Base-by-base conservation (phyloP, 2,329 filamentous ascomycete species). In the Ophiostoma himal-ulmi region DNA sequence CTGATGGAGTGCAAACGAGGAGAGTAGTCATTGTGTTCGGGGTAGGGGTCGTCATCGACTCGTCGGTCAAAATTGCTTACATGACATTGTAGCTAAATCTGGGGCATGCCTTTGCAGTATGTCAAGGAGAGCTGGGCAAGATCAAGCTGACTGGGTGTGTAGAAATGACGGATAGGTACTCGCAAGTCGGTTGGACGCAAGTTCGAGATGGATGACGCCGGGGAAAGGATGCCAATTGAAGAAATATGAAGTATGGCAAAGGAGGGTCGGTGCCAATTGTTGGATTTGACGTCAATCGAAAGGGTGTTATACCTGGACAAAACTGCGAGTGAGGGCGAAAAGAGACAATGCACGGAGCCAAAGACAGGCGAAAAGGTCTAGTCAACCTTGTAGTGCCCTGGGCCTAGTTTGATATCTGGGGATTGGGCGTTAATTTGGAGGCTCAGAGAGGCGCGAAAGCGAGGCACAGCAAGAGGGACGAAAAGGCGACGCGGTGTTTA, bases 11-110 rank as follows among this genome's bases (percentile, higher is more conserved):
- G 57, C 26, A 34, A 62, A 36, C 0, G 13, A 22, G 30, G 57
- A 36, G 26, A 17, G 26, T 17, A 36, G 6, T 20, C 13, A 34
- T 10, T 8, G 10, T 34, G 30, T 20, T 34, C 13, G 26, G 14
- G 5, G 57, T 14, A 36, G 26, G 13, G 30, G 30, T 62, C 57
- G 26, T 34, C 26, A 60, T 34, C 57, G 26, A 22, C 8, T 36
- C 10, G 57, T 48, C 44, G 57, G 6, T 36, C 10, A 22, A 17
- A 62, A 30, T 34, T 17, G 14, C 57, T 62, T 62, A 62, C 57
- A 62, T 62, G 57, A 62, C 57, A 62, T 62, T 62, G 57, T 62
- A 36, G 57, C 22, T 57, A 4, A 30, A 4, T 36, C n/a, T 54
- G 48, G 8, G 14, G 22, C 34, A 26, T 60, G 54, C 26, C 22